Evolutionary conservation across 179 eudicot species (phyloP), one percentile per base, ranked within the genome.

Genomic region (Silene coronaria): DNA sequence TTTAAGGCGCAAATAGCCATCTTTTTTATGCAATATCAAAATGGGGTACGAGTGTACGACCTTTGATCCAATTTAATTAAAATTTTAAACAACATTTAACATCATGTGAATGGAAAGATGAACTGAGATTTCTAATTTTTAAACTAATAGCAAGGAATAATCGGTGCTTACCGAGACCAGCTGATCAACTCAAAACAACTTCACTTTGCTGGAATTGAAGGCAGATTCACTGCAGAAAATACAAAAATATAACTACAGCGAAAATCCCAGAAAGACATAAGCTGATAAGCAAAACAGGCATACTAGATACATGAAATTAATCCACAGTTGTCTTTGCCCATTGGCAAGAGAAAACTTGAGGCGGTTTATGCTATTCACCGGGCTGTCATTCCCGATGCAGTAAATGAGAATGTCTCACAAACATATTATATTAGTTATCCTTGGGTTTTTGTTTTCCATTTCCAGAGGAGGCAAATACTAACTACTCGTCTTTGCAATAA

Each of bases 131-230:
- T 48, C 57, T 48, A 13, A 14, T 14, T 48, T 17, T 51, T 13
- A 51, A 51, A 26, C 6, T 24, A 38, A 38, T 22, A 34, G 65
- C 65, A 61, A 38, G 22, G 53, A 76, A 48, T 27, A 42, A 36
- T 32, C 55, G 9, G 65, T 10, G 78, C 82, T 79, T 79, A 89
- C 96, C 78, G 87, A 86, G 38, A 55, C 73, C 63, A 89, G 86
- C n/a, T 81, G 77, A 70, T 86, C 88, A 38, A 80, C 87, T 22
- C 88, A 84, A 76, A 89, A 92, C 78, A 92, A 73, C 60, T 89
- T 91, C 84, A 91, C 87, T 85, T 85, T 89, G 79, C 81, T 85
- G 59, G 85, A 82, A 77, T 84, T 75, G 79, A 91, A 92, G 53
- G 81, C 67, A 79, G 89, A 82, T 48, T 82, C 85, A 59, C 97